A percentile compares a stretch with the other conserved stretches of the same genome.
These are phyloP conservation scores for Termitomyces titanicus DNA, from an alignment of 768 basidiomycete species.

Conservation along the genomic window DNA sequence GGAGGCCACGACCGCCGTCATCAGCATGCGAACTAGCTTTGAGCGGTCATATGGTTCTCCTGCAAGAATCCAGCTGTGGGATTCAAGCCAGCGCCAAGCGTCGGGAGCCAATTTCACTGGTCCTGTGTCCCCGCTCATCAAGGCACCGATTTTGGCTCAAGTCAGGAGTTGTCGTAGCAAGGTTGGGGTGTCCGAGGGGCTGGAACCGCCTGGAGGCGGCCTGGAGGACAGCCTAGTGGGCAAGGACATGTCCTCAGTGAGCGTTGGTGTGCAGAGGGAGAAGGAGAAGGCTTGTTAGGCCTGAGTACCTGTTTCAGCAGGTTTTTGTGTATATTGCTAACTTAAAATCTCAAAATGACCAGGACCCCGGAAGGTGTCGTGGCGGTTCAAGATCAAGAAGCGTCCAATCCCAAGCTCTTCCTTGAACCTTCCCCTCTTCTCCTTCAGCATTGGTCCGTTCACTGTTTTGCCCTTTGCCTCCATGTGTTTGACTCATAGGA, in stretches of 20 bases:
- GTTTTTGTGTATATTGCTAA: not conserved
- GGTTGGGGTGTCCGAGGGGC: constrained; percentile 23
- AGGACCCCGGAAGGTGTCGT: constrained; percentile 2
- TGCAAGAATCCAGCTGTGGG: constrained; percentile 1
- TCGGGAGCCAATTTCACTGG: not conserved
- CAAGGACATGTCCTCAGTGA: not conserved
- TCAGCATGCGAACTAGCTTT: not conserved
- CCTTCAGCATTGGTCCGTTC: too few species aligned
- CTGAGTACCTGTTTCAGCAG: not conserved
- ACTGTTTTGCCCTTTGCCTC: too few species aligned
- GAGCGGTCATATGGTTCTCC: constrained; percentile 1
- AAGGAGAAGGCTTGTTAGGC: not conserved
- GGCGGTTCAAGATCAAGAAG: not conserved
- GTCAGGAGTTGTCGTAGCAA: not conserved
- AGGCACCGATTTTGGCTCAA: not conserved
- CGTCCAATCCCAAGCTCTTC: too few species aligned
- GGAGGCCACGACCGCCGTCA: not conserved
- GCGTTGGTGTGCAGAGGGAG: not conserved
- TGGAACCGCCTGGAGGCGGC: constrained; percentile 16
- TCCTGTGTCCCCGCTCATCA: not conserved
- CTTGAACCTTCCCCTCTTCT: too few species aligned
- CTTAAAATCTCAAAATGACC: not conserved
- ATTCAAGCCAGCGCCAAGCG: not conserved
- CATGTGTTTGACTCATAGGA: too few species aligned
- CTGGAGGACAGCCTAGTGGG: not conserved